A percentile compares a stretch with the other conserved stretches of the same genome.
These are phyloP conservation scores for Alternaria viburni DNA, from an alignment of 2,329 filamentous ascomycete species.

Conservation along the genomic window DNA sequence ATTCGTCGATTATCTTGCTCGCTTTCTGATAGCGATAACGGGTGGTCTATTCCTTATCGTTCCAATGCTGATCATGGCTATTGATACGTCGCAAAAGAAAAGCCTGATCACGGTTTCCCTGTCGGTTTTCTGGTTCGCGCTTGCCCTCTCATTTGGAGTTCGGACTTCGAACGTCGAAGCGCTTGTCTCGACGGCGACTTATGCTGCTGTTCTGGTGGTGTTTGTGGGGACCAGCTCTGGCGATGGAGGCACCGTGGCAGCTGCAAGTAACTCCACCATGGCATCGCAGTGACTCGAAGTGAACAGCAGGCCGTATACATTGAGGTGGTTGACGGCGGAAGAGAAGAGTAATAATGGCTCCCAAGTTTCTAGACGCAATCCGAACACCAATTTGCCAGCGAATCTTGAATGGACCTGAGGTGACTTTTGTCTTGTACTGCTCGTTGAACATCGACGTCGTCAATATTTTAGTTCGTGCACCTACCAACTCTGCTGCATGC, in stretches of 20 bases:
- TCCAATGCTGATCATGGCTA: not conserved
- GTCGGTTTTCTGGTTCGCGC: not conserved
- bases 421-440: too few species aligned
- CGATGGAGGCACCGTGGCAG: not conserved
- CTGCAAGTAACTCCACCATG: not conserved
- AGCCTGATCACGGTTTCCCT: not conserved
- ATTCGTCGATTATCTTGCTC: not conserved
- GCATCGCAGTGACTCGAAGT: not conserved
- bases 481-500: too few species aligned
- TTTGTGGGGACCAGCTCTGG: not conserved
- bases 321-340: too few species aligned
- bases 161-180: not conserved
- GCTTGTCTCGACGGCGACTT: not conserved
- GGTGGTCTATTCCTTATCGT: not conserved
- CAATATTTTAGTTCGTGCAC: too few species aligned
- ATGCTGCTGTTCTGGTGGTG: not conserved
- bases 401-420: too few species aligned
- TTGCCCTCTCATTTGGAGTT: not conserved
- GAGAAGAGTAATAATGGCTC: too few species aligned
- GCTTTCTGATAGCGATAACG: not conserved
- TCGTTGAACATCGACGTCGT: too few species aligned
- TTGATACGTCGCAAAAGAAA: not conserved
- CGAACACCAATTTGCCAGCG: too few species aligned
- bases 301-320: too few species aligned
- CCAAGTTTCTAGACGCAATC: too few species aligned